A percentile compares a stretch with the other conserved stretches of the same genome.
phyloP scores from a whole-genome alignment of 805 yeast species.

The Kodamaea leandrae region DNA sequence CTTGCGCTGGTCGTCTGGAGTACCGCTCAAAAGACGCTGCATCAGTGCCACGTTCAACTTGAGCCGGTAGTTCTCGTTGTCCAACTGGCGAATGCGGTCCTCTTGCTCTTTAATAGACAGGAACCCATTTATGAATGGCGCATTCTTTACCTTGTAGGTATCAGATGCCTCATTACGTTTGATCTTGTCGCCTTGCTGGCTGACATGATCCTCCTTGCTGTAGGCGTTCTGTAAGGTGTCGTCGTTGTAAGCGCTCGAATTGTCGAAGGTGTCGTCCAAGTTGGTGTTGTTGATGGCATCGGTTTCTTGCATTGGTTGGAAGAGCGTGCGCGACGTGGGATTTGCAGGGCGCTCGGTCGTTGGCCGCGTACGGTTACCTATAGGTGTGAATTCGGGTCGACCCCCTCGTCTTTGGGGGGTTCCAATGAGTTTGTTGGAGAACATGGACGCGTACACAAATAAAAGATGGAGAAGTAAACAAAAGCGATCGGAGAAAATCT shows the following conservation, averaged over 20 bases:
- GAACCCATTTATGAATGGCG: slow-evolving; percentile 8
- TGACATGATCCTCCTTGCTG: neutral
- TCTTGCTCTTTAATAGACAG: slow-evolving; percentile 25
- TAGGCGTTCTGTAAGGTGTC: slow-evolving; percentile 5
- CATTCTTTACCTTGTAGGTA: slow-evolving; percentile 2
- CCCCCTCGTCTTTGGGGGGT: slow-evolving; percentile 15
- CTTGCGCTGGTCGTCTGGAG: slow-evolving; percentile 22
- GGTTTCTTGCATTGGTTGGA: slow-evolving; percentile 11
- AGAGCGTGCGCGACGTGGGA: slow-evolving; percentile 11
- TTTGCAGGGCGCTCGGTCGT: slow-evolving; percentile 3
- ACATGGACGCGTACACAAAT: slow-evolving; percentile 5
- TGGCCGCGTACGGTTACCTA: slow-evolving; percentile 19
- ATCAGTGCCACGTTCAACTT: slow-evolving; percentile 25
- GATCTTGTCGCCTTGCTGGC: too few species aligned
- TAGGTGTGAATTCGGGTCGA: slow-evolving; percentile 24
- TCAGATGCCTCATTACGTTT: too few species aligned
- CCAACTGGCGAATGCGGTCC: slow-evolving; percentile 17
- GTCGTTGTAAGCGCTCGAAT: neutral
- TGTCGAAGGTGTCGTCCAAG: slow-evolving; percentile 8
- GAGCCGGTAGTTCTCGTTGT: slow-evolving; percentile 24
- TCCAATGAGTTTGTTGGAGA: slow-evolving; percentile 16
- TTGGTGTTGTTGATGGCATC: slow-evolving; percentile 10
- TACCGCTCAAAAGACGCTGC: slow-evolving; percentile 20
- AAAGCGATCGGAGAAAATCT: slow-evolving; percentile 1
- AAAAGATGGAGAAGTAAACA: neutral